Evolutionary conservation across 306 rosid genomes (phyloP).

Genomic region (Hylodesmum podocarpum): DNA sequence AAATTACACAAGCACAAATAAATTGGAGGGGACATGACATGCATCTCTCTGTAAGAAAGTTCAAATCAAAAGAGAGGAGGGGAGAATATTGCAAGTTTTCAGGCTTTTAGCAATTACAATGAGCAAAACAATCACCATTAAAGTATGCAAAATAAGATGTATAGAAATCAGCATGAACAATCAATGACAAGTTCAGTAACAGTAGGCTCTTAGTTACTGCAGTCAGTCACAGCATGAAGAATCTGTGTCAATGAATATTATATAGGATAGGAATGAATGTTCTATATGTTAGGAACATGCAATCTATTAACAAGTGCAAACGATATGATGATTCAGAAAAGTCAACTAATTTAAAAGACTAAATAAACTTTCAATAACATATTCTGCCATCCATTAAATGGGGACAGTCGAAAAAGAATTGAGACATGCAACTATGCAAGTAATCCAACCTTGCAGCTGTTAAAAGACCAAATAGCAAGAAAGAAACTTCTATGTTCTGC

Average conservation of each 20-base stretch:
- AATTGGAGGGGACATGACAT: background rate
- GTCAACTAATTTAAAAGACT: background rate
- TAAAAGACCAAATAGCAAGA: background rate
- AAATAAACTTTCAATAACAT: background rate
- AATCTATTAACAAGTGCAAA: background rate
- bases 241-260: too few relatives aligned
- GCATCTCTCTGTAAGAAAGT: background rate
- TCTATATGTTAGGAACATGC: background rate
- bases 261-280: background rate
- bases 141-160: background rate
- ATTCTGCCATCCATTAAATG: background rate
- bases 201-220: background rate
- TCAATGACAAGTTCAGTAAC: background rate
- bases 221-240: background rate
- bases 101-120: conserved; percentile 6
- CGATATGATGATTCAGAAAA: background rate
- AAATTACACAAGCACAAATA: background rate
- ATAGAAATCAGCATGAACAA: background rate
- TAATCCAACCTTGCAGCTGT: background rate
- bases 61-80: background rate
- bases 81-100: background rate
- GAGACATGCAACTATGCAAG: background rate
- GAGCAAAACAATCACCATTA: background rate
- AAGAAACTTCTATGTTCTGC: background rate
- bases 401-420: background rate